Evolutionary conservation across 2,329 filamentous ascomycete species (phyloP).

Genomic region (Xylariaceae sp.): DNA sequence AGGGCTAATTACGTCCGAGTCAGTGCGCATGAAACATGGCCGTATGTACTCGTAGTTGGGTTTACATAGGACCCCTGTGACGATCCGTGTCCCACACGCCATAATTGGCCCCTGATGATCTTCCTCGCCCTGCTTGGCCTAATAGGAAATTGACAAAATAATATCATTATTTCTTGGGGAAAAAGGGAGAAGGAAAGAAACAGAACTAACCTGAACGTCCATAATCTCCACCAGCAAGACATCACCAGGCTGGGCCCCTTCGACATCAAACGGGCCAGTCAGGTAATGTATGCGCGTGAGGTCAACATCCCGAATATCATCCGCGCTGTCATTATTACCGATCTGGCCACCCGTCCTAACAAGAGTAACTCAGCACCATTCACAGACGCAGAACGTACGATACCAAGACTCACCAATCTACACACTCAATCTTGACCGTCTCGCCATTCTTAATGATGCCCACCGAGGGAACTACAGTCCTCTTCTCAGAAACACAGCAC

Average conservation of each 20-base stretch:
- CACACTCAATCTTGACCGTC: constrained; percentile 88
- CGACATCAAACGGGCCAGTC: constrained; percentile 82
- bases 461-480: constrained; percentile 60
- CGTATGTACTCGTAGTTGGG: no score
- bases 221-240: constrained; percentile 84
- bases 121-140: background rate
- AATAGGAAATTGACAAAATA: background rate
- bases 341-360: constrained; percentile 71
- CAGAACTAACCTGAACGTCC: constrained; percentile 52
- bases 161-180: background rate
- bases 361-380: background rate
- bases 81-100: background rate
- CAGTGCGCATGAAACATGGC: background rate
- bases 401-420: constrained; percentile 57
- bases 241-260: constrained; percentile 78
- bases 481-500: background rate
- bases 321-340: constrained; percentile 81
- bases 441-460: constrained; percentile 75
- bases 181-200: background rate
- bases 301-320: constrained; percentile 80
- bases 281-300: constrained; percentile 82
- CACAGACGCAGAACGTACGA: constrained; percentile 1
- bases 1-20: constrained; percentile 49
- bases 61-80: background rate
- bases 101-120: background rate